Evolutionary conservation across 2,329 filamentous ascomycete species (phyloP).

Genomic region (Neofusicoccum sp.): DNA sequence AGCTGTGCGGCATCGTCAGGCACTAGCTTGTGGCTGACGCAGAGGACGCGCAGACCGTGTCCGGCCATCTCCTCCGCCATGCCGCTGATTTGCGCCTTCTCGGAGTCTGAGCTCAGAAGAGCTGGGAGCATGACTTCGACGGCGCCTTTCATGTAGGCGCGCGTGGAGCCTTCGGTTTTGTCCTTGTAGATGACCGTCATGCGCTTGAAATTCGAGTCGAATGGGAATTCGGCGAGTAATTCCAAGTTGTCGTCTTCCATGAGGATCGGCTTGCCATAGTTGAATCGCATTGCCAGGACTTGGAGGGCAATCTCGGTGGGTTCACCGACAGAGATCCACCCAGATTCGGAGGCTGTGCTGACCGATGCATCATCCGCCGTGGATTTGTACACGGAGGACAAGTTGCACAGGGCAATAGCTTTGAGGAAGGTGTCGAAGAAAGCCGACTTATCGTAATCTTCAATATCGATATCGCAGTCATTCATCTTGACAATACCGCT

Average conservation of each 20-base stretch:
- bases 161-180: constrained; percentile 31
- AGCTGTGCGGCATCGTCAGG: neutral
- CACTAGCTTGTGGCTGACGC: constrained; percentile 38
- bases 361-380: constrained; percentile 9
- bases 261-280: constrained; percentile 36
- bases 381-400: constrained; percentile 35
- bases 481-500: constrained; percentile 39
- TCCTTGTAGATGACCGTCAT: constrained; percentile 44
- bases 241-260: constrained; percentile 32
- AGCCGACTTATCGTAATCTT: constrained; percentile 29
- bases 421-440: constrained; percentile 36
- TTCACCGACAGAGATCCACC: constrained; percentile 14
- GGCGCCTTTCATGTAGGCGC: constrained; percentile 43
- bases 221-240: constrained; percentile 42
- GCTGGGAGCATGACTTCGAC: constrained; percentile 41
- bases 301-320: constrained; percentile 43
- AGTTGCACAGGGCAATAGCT: constrained; percentile 44
- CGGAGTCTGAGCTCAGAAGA: constrained; percentile 34
- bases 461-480: constrained; percentile 30
- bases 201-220: constrained; percentile 44
- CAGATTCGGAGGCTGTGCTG: neutral
- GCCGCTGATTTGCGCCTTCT: constrained; percentile 33
- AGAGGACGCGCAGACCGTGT: constrained; percentile 42
- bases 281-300: constrained; percentile 43
- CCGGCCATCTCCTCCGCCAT: constrained; percentile 41